Evolutionary conservation across 2,329 filamentous ascomycete genomes (phyloP), one percentile per base, ranked within the genome.

Genomic region (Chaetomium globosum): DNA sequence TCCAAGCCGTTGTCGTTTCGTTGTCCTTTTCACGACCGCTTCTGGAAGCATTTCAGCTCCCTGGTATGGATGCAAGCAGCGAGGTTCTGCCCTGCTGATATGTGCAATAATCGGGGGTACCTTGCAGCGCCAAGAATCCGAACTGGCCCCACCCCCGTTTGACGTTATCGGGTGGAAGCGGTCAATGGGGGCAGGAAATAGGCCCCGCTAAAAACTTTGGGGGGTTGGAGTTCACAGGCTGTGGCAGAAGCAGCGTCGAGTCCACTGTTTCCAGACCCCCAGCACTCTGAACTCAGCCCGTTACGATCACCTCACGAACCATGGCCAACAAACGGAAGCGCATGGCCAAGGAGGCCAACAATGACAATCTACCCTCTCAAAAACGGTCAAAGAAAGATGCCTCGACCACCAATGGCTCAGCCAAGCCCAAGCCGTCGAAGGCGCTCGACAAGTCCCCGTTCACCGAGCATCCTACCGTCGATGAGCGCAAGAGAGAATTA

Each of bases 401-500:
- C 49, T 28, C 69, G 4, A 53, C 63, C 5, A 28, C 69, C 58
- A 74, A 71, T 65, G 67, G 66, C 59, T 46, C 67, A n/a, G 51
- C 68, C 51, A 68, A 71, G 56, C 31, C 67, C 48, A 71, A 68
- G 39, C 19, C 67, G 3, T 54, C 68, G 8, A 71, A 69, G 33
- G 52, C 61, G 2, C 67, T 78, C 48, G 74, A 81, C 71, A 80
- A 77, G 63, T 74, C 77, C 1, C 77, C 79, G 1, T 89, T 89
- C 70, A 74, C 82, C 69, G 83, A 86, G 67, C 77, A 82, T 6
- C 80, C 81, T 10, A 78, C 77, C 59, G 78, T 79, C 54, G 82
- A 84, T 46, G 83, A 87, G 65, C 81, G 85, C 66, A 83, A 81
- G 71, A 79, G 85, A 68, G 86, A 89, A 72, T 84, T 83, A 2